Evolutionary conservation across 345 rosid species (phyloP).

Genomic region (Gossypium ekmanianum): DNA sequence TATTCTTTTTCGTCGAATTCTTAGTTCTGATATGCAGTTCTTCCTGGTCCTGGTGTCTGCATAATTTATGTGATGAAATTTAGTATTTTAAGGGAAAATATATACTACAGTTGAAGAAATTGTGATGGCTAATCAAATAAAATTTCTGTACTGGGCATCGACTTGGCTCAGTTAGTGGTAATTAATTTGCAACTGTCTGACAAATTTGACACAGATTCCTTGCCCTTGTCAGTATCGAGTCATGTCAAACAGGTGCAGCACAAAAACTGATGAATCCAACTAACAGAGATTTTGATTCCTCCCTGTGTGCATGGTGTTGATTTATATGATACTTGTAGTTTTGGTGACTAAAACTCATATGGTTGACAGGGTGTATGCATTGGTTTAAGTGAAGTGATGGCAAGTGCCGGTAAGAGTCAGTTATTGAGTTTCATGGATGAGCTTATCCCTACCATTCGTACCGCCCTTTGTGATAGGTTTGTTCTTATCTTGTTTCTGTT

Average conservation of each 20-base stretch:
- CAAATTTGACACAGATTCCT: not conserved
- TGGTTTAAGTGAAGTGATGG: conserved; percentile 99
- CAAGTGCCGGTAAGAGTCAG: conserved; percentile 92
- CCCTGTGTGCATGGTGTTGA: not conserved
- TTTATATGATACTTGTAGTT: not conserved
- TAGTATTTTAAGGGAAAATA: not conserved
- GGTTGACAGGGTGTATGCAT: conserved; percentile 85
- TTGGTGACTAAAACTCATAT: conserved; percentile 14
- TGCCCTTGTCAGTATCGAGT: not conserved
- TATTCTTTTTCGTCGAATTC: not conserved
- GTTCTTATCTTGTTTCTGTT: conserved; percentile 7
- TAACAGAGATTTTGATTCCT: not conserved
- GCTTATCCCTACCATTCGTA: conserved; percentile 87
- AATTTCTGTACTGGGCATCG: not conserved
- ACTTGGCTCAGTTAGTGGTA: not conserved
- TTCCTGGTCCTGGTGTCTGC: not conserved
- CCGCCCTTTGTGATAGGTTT: conserved; percentile 96
- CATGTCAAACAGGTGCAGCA: not conserved
- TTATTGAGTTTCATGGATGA: conserved; percentile 89
- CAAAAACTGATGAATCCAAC: not conserved
- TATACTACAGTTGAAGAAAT: not conserved
- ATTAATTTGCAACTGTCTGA: not conserved
- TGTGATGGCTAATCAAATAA: not conserved
- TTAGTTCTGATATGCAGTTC: not conserved
- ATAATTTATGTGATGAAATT: not conserved